Evolutionary conservation across 2,329 filamentous ascomycete species (phyloP).

Genomic region (Fusarium hostae): DNA sequence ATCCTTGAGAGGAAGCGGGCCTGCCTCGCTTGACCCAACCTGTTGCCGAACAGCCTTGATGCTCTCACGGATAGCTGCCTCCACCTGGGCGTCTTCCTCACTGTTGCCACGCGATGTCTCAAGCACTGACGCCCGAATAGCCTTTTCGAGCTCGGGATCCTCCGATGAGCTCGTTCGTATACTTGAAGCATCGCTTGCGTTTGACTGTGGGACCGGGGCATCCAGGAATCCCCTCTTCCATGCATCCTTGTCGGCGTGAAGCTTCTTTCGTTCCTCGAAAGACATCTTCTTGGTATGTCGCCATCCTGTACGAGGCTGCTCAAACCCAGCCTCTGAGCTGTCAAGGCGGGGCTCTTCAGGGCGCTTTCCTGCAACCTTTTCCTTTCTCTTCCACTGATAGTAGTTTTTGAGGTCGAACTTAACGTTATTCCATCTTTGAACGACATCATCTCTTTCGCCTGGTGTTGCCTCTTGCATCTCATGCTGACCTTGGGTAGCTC

Average conservation of each 20-base stretch:
- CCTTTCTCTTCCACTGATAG: constrained; percentile 63
- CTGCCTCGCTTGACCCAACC: constrained; percentile 43
- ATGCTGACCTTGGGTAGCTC: constrained; percentile 78
- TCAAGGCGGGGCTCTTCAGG: constrained; percentile 36
- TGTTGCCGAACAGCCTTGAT: constrained; percentile 64
- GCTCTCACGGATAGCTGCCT: constrained; percentile 78
- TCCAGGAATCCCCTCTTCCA: constrained; percentile 50
- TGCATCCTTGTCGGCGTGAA: constrained; percentile 60
- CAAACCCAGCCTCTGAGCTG: constrained; percentile 32
- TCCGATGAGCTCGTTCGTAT: constrained; percentile 45
- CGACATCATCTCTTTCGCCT: constrained; percentile 72
- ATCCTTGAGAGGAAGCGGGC: constrained; percentile 43
- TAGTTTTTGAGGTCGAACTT: constrained; percentile 70
- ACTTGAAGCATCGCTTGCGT: constrained; percentile 26
- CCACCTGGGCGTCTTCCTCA: constrained; percentile 76
- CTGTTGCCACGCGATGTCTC: constrained; percentile 76
- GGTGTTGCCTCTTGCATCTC: constrained; percentile 66
- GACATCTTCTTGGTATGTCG: constrained; percentile 59
- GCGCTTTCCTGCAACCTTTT: constrained; percentile 52
- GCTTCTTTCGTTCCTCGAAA: constrained; percentile 62
- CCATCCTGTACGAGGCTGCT: constrained; percentile 58
- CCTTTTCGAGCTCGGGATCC: constrained; percentile 74
- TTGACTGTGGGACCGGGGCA: constrained; percentile 13
- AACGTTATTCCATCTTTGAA: constrained; percentile 71
- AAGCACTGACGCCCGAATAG: constrained; percentile 75